Conservation (phyloP, 1,284 basidiomycete species). For the Spongiforma sp. region DNA sequence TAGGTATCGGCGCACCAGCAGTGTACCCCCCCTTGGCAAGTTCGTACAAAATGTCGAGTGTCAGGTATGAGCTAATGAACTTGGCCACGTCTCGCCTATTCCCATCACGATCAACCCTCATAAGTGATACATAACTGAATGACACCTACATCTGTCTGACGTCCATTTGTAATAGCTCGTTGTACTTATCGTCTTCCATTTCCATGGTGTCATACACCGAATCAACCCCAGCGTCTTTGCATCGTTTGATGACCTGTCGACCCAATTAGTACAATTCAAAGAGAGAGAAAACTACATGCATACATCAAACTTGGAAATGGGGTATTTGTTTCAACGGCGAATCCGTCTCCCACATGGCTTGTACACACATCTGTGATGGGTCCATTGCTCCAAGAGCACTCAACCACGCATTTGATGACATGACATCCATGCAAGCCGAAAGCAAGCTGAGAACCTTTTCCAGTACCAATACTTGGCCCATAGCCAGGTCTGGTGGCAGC, state of each 20-base stretch:
- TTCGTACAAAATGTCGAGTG: not conserved
- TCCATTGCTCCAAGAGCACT: conserved; percentile 98
- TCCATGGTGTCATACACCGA: conserved; percentile 98
- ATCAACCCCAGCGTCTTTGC: conserved; percentile 80
- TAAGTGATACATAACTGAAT: not conserved
- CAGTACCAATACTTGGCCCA: conserved; percentile 88
- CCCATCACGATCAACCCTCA: conserved; percentile 20
- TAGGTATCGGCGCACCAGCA: conserved; percentile 84
- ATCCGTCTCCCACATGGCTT: conserved; percentile 97
- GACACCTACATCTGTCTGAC: conserved; percentile 79
- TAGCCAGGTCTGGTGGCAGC: conserved; percentile 91
- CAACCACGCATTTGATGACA: conserved; percentile 92
- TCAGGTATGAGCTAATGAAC: conserved; percentile 89
- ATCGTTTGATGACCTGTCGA: conserved; percentile 88
- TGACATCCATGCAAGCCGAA: conserved; percentile 96
- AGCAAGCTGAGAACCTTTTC: conserved; percentile 91
- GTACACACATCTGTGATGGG: conserved; percentile 98
- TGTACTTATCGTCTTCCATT: conserved; percentile 91
- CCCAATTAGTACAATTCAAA: too few relatives aligned
- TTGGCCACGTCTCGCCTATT: conserved; percentile 84
- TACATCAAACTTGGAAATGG: conserved; percentile 90
- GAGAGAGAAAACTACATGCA: not conserved
- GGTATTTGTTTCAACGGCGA: conserved; percentile 95
- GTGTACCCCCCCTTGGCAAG: conserved; percentile 75
- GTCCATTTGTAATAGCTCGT: conserved; percentile 41